Conservation (phyloP, 495 filamentous ascomycete species). For the Tetracladium setigerum region DNA sequence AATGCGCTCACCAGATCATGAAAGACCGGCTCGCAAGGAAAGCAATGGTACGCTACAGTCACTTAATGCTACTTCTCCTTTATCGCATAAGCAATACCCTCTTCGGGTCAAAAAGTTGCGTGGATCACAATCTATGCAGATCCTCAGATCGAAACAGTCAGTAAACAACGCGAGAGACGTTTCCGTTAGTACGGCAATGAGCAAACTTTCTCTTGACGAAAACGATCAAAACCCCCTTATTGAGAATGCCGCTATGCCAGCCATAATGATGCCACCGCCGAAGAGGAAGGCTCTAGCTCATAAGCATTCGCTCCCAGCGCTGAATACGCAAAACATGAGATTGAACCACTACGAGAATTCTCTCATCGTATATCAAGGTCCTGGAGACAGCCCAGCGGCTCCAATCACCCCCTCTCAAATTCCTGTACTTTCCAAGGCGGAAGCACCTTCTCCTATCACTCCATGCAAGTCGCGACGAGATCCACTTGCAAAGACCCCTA, state of each 20-base stretch:
- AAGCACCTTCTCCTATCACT: constrained; percentile 16
- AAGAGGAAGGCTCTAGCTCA: neutral
- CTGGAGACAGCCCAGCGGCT: constrained; percentile 14
- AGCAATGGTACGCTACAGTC: constrained; percentile 59
- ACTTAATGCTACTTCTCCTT: constrained; percentile 21
- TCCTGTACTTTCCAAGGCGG: constrained; percentile 19
- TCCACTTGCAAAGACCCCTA: constrained; percentile 21
- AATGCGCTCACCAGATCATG: constrained; percentile 37
- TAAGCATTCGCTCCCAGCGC: constrained; percentile 10
- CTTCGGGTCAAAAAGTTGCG: constrained; percentile 22
- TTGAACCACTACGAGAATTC: constrained; percentile 6
- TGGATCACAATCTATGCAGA: constrained; percentile 22
- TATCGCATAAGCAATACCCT: constrained; percentile 10
- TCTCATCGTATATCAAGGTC: constrained; percentile 11
- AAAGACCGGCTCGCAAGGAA: constrained; percentile 30
- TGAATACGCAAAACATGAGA: constrained; percentile 5
- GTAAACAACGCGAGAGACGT: constrained; percentile 21
- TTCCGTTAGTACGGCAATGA: constrained; percentile 29
- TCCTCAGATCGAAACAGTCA: constrained; percentile 10
- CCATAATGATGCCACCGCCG: neutral
- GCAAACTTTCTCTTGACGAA: constrained; percentile 22
- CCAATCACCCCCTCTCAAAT: constrained; percentile 29
- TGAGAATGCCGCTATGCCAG: constrained; percentile 14
- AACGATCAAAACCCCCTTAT: neutral
- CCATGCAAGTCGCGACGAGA: constrained; percentile 18